Conservation (phyloP, 139 green algal genomes). For the Nannochloris sp. region DNA sequence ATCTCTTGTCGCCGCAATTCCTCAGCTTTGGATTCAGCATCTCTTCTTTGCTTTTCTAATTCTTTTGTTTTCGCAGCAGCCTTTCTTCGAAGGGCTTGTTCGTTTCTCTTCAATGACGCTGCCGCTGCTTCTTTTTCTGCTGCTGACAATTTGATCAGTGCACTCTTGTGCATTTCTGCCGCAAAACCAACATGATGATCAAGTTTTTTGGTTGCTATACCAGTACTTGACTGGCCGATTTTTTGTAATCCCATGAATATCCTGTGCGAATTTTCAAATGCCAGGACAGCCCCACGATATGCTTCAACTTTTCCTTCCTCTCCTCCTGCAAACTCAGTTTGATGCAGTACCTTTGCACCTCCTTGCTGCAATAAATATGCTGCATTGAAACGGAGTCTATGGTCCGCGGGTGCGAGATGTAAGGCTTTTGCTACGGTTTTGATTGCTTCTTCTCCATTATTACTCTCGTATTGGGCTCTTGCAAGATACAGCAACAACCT, state of each 20-base stretch:
- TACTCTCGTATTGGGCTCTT: slow-evolving; percentile 62
- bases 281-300: slow-evolving; percentile 25
- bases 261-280: slow-evolving; percentile 30
- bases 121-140: not conserved
- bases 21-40: slow-evolving; percentile 12
- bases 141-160: not conserved
- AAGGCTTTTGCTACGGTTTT: slow-evolving; percentile 50
- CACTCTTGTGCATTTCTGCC: slow-evolving; percentile 19
- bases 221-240: slow-evolving; percentile 11
- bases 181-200: slow-evolving; percentile 52
- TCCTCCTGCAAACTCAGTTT: not conserved
- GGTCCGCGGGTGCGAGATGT: slow-evolving; percentile 64
- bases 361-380: slow-evolving; percentile 72
- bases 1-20: slow-evolving; percentile 10
- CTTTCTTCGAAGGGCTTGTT: not conserved
- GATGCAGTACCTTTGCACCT: not conserved
- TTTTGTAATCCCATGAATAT: slow-evolving; percentile 19
- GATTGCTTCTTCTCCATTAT: slow-evolving; percentile 50
- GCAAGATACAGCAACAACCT: slow-evolving; percentile 36
- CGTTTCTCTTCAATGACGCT: not conserved
- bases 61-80: not conserved
- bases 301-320: slow-evolving; percentile 18
- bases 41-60: slow-evolving; percentile 9
- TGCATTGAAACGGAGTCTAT: slow-evolving; percentile 63
- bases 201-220: slow-evolving; percentile 44